A percentile compares a stretch with the other conserved stretches of the same genome.
phyloP scores from a whole-genome alignment of 2,329 filamentous ascomycete genomes.

The Epichloe scottii region DNA sequence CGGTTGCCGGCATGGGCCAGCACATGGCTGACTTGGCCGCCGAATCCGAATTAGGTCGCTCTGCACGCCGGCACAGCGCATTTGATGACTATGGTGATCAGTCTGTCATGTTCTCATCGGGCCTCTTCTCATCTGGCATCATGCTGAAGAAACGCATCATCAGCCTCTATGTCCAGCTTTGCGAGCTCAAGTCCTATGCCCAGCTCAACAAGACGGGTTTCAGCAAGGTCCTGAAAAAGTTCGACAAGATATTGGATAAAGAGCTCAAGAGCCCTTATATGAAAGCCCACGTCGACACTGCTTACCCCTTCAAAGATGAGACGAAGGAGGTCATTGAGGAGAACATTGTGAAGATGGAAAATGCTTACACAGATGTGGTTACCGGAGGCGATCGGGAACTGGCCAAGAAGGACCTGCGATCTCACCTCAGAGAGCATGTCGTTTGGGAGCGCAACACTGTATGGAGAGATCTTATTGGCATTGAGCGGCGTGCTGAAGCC shows the following conservation, averaged over 20 bases:
- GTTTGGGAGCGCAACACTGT: slow-evolving; percentile 99
- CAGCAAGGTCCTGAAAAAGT: slow-evolving; percentile 93
- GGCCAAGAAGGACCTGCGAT: slow-evolving; percentile 73
- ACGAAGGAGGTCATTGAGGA: slow-evolving; percentile 61
- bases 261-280: slow-evolving; percentile 70
- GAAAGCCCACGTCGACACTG: slow-evolving; percentile 56
- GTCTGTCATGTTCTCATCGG: slow-evolving; percentile 50
- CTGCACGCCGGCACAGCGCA: slow-evolving; percentile 49
- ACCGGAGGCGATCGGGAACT: slow-evolving; percentile 66
- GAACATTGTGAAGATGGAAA: slow-evolving; percentile 62
- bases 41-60: slow-evolving; percentile 46
- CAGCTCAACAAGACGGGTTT: slow-evolving; percentile 97
- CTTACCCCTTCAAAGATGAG: slow-evolving; percentile 67
- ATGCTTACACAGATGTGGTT: slow-evolving; percentile 67
- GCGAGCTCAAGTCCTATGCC: slow-evolving; percentile 89
- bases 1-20: slow-evolving; percentile 22
- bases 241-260: slow-evolving; percentile 87
- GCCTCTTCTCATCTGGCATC: slow-evolving; percentile 53
- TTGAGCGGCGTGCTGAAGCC: slow-evolving; percentile 89
- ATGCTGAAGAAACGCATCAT: slow-evolving; percentile 88
- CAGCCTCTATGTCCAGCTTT: slow-evolving; percentile 78
- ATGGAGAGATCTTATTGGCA: slow-evolving; percentile 97
- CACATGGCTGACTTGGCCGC: slow-evolving; percentile 45
- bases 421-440: slow-evolving; percentile 89
- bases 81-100: slow-evolving; percentile 74